Evolutionary conservation across 1,284 basidiomycete species (phyloP), one percentile per base, ranked within the genome.

Genomic region (Papiliotrema flavescens): DNA sequence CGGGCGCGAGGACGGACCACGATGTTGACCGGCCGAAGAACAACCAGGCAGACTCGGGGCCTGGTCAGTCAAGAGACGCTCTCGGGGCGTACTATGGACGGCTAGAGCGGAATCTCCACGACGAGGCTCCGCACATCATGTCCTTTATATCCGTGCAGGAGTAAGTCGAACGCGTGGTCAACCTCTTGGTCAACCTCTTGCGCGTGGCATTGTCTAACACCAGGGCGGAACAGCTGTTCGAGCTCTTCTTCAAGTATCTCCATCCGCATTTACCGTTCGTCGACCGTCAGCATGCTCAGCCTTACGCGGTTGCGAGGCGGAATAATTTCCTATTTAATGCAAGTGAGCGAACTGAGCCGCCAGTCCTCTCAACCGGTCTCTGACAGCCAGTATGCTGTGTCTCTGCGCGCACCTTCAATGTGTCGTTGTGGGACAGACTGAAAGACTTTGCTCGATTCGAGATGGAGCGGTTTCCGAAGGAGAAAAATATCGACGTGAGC

Each of bases 271-370:
- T 70, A 5, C 69, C 69, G 0, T 42, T 66, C 2, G 54, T 70
- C 2, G 69, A 70, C 47, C 43, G 48, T 19, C 49, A 55, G 1
- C 63, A 65, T 26, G 62, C 59, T 9, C 47, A 59, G 1, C 64
- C 65, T 1, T 49, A 53, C 11, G 57, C 55, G 9, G 58, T 70
- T 0, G 69, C 69, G 4, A 55, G 69, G 32, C 57, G 69, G 1
- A 63, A 59, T 47, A 71, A 69, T 47, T 67, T 64, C 34, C 62
- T 71, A 22, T 70, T 70, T 55, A 70, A 70, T 48, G 66, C 69
- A 0, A 68, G 63, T 67, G 41, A 59, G 62, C 26, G 28, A 6
- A 22, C 19, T 9, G 42, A 26, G 28, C 11, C 51, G 23, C 41
- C 60, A 44, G 28, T 32, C 6, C 5, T 32, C 5, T 32, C 28